Evolutionary conservation across 306 rosid genomes (phyloP).

Genomic region (Corylus heterophylla): DNA sequence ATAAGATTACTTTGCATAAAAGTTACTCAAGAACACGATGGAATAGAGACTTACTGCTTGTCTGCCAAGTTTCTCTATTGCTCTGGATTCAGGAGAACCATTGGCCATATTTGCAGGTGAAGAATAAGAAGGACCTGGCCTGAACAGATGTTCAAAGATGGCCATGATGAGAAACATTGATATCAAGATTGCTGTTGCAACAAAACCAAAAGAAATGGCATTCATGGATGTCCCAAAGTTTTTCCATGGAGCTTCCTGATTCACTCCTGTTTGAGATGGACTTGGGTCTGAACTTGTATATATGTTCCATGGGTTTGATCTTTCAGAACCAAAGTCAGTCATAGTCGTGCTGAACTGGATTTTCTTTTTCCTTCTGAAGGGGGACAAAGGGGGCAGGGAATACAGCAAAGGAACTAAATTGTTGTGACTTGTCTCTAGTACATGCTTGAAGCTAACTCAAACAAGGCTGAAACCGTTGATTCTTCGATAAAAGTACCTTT

Average conservation of each 20-base stretch:
- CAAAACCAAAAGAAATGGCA: slow-evolving; percentile 88
- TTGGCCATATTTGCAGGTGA: slow-evolving; percentile 42
- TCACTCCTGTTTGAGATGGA: slow-evolving; percentile 56
- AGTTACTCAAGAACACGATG: not conserved
- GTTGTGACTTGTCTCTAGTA: slow-evolving; percentile 8
- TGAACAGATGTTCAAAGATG: slow-evolving; percentile 82
- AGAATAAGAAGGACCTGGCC: slow-evolving; percentile 67
- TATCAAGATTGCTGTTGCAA: slow-evolving; percentile 90
- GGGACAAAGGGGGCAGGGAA: not conserved
- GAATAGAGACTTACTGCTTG: slow-evolving; percentile 51
- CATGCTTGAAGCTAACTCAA: slow-evolving; percentile 8
- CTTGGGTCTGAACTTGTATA: slow-evolving; percentile 54
- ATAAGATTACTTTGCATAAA: not conserved
- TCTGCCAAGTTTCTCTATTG: slow-evolving; percentile 48
- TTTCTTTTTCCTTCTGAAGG: slow-evolving; percentile 6
- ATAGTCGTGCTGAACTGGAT: slow-evolving; percentile 23
- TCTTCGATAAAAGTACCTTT: not conserved
- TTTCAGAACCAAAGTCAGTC: slow-evolving; percentile 53
- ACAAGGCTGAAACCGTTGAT: not conserved
- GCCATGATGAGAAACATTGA: slow-evolving; percentile 97
- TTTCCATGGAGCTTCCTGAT: slow-evolving; percentile 69
- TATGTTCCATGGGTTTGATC: slow-evolving; percentile 69
- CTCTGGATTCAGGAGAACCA: slow-evolving; percentile 42
- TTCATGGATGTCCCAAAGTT: slow-evolving; percentile 85
- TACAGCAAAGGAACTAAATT: slow-evolving; percentile 18